Base-by-base conservation (phyloP, 208 protist genomes). In the Crithidia mellificae region DNA sequence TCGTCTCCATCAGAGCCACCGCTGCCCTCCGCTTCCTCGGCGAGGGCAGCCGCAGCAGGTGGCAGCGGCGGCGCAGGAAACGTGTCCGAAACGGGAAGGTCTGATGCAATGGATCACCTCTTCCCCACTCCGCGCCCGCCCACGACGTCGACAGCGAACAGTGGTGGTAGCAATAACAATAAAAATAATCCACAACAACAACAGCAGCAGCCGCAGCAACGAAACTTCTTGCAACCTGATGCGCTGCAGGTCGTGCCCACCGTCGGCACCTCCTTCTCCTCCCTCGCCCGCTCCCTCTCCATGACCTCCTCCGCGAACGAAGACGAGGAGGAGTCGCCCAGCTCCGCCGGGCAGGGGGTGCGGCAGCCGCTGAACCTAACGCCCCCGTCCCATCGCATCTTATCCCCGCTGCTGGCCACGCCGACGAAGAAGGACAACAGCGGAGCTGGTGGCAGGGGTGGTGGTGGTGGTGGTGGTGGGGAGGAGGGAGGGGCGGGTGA, bases 281-380 rank as follows among this genome's bases (percentile, higher is more conserved):
- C 36, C 9, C 36, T 12, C 6, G 12, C 12, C 9, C 36, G 12
- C 12, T 41, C 36, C 36, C 36, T 41, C 9, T 41, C 36, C 12
- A 12, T 41, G 36, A 15, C 36, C 6, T 41, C 36, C 6, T 41
- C 36, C 9, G 36, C 36, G 6, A 15, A 15, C 12, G 36, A 41
- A 41, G 36, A 41, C 12, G 36, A 41, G 36, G 36, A 41, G 12
- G 36, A 12, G 12, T 41, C 36, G 52, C 19, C 52, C 12, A 34
- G 25, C 25, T 11, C 14, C 2, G 15, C 52, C 19, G 32, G 32
- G 0, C 52, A 57, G 2, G 52, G 52, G 1, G 52, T 57, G 52
- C 52, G 30, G 17, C 52, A 43, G 52, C 52, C 52, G 14, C 30
- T 57, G 32, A 38, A 57, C 20, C 14, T 57, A 6, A 43, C 52